Evolutionary conservation across 2,329 filamentous ascomycete species (phyloP), one percentile per base, ranked within the genome.

Genomic region (Microdochium paspali): DNA sequence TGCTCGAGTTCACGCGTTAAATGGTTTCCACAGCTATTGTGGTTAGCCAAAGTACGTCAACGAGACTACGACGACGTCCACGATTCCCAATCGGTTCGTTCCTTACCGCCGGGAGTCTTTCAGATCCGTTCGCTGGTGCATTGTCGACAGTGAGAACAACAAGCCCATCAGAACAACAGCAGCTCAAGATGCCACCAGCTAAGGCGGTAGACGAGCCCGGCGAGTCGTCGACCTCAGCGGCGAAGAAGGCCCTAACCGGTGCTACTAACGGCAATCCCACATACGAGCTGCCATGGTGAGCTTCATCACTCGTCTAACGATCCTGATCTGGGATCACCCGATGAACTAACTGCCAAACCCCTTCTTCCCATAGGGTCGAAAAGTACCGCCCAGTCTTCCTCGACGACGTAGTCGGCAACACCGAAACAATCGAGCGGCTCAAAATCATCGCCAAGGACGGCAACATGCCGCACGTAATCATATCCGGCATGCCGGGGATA

Each of bases 391-490:
- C 93, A 1, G 79, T 95, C 46, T 94, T 94, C 67, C 82, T 98
- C 25, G 90, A 97, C 69, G 91, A 98, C 70, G 84, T 98, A 46
- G 93, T 98, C 47, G 93, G 93, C 61, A 98, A 98, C 67, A 95
- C 88, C 20, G 93, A 98, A 66, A 98, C 93, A 1, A 90, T 98
- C 58, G 91, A 97, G 66, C 86, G 93, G 47, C 74, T 98, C 58
- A 97, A 97, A 65, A 97, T 98, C 60, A 97, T 98, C 58, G 90
- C 93, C 44, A 93, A 90, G 67, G 93, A 97, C 70, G 93, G 93
- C 58, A 98, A 98, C 69, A 96, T 98, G 90, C 93, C 93, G 2
- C 93, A 98, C 69, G 82, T 98, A 61, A 97, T 98, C 68, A 97
- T 98, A 60, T 95, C 89, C n/a, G 93, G 93, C 50, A 97, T 95